Base-by-base conservation (phyloP, 73 alveolate species). In the Durusdinium trenchii region DNA sequence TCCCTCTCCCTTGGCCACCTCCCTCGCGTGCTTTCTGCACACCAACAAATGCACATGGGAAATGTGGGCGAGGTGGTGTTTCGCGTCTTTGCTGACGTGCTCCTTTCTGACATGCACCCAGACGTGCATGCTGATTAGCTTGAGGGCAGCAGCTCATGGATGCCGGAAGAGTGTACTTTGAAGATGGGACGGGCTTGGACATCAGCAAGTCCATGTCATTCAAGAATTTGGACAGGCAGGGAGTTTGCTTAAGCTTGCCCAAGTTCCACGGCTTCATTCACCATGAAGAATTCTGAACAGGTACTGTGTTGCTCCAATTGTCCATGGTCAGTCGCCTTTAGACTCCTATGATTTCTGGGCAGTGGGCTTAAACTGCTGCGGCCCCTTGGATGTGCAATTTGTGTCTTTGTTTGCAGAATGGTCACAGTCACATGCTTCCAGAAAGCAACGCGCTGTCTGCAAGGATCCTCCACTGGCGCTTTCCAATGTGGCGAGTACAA, bases 291-390 rank as follows among this genome's bases (percentile, higher is more conserved):
- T 16, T 60, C n/a, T 60, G 16, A 16, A 14, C 54, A 94, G 94
- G 99, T 94, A 94, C 42, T 94, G 99, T 32, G 99, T 94, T 28
- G 99, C 99, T 40, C 99, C 99, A 64, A 94, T 94, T 69, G 35
- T 40, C 84, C 73, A 84, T 28, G 91, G 99, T 42, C 84, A 76
- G 54, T 92, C 99, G 26, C 99, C 93, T 18, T 42, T 73, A 40
- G n/a, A 42, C 23, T 94, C 99, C 92, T 94, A 94, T 45, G 99
- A 94, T 73, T 94, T 94, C 60, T 94, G 99, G 99, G 99, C 99
- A 3, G 99, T 94, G 40, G 99, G 99, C 38, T 81, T 94, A 52
- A 94, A 94, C 94, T 94, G 99, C 99, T 94, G 99, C 57, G 98
- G 98, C 61, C 30, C 60, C 98, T 91, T 36, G 98, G 54, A n/a